A percentile compares a stretch with the other conserved stretches of the same genome.
Conservation (phyloP, 495 filamentous ascomycete species). For the Penicillium angulare region DNA sequence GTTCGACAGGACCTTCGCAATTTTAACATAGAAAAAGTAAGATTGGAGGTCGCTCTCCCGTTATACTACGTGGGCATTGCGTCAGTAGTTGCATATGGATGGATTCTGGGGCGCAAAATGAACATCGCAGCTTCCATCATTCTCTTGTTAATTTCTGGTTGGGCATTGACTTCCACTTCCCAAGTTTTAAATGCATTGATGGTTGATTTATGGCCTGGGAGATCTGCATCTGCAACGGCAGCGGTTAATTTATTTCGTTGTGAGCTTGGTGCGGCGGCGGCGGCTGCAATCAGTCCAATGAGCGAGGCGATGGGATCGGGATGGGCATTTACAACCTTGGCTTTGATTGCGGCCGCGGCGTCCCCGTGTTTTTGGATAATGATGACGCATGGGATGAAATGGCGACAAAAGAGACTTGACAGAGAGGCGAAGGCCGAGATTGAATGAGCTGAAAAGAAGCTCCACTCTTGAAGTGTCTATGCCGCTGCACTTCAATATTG, state of each 20-base stretch:
- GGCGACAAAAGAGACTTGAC: constrained; percentile 34
- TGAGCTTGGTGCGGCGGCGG: constrained; percentile 59
- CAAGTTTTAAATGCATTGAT: constrained; percentile 49
- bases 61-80: constrained; percentile 29
- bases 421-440: constrained; percentile 1
- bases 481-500: too few species aligned
- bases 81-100: constrained; percentile 47
- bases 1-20: constrained; percentile 38
- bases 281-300: constrained; percentile 55
- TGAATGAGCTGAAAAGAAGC: not conserved
- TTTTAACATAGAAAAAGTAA: constrained; percentile 45
- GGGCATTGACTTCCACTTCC: constrained; percentile 28
- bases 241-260: constrained; percentile 66
- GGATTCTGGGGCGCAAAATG: constrained; percentile 39
- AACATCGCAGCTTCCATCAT: constrained; percentile 35
- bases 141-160: constrained; percentile 33
- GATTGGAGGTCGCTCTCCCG: constrained; percentile 37
- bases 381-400: constrained; percentile 35
- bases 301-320: constrained; percentile 56
- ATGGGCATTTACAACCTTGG: constrained; percentile 63
- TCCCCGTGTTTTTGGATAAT: constrained; percentile 26
- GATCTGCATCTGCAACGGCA: constrained; percentile 59
- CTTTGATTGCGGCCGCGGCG: constrained; percentile 27
- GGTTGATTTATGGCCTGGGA: constrained; percentile 59
- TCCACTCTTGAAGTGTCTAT: too few species aligned